Evolutionary conservation across 169 alveolate species (phyloP).

Genomic region (Besnoitia besnoiti): DNA sequence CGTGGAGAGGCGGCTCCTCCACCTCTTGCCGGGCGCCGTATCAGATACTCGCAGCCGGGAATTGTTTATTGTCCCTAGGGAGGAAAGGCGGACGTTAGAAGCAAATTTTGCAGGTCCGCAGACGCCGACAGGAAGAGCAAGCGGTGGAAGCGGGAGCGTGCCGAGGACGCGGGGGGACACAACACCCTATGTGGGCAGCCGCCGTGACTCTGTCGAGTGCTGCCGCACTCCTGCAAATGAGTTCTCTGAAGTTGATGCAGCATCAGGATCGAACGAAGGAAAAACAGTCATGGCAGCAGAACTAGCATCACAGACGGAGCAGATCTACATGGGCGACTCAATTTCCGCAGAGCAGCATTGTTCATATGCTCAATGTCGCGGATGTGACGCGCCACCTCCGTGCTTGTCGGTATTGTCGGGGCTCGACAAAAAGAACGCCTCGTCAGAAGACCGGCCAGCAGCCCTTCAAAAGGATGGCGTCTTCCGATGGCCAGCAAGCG

Average conservation of each 20-base stretch:
- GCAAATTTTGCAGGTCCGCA: too few relatives aligned
- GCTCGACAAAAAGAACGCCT: too few relatives aligned
- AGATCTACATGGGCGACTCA: too few relatives aligned
- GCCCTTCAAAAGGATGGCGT: too few relatives aligned
- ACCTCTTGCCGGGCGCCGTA: slow-evolving; percentile 9
- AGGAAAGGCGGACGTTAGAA: not conserved
- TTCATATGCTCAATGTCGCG: too few relatives aligned
- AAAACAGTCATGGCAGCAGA: too few relatives aligned
- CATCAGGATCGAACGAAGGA: not conserved
- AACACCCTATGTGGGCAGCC: not conserved
- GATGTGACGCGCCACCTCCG: too few relatives aligned
- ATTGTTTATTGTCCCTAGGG: not conserved
- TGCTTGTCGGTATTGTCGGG: too few relatives aligned
- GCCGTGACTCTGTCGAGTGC: not conserved
- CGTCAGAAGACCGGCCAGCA: too few relatives aligned
- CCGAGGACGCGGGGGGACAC: not conserved
- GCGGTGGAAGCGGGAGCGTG: not conserved
- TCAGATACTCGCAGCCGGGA: not conserved
- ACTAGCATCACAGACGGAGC: too few relatives aligned
- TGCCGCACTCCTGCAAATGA: not conserved
- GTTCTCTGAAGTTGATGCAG: not conserved
- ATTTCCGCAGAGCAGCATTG: too few relatives aligned
- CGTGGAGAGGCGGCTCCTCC: slow-evolving; percentile 18
- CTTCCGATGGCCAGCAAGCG: too few relatives aligned
- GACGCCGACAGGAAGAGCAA: not conserved